phyloP scores from a whole-genome alignment of 2,329 filamentous ascomycete genomes.

The Bipolaris sorokiniana region DNA sequence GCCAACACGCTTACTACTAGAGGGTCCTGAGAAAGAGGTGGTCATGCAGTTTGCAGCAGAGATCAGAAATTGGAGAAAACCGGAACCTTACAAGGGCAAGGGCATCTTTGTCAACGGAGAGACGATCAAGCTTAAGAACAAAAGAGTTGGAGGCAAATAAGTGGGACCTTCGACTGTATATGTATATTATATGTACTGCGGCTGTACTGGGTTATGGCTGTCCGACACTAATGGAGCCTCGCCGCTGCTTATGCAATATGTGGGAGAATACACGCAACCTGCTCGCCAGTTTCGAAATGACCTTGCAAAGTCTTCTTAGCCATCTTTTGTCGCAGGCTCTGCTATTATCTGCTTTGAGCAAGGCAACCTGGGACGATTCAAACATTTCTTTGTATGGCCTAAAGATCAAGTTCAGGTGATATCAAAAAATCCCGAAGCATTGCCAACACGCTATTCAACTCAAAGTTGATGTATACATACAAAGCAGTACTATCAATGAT shows the following conservation, averaged over 20 bases:
- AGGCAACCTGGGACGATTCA: too few species aligned
- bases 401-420: too few species aligned
- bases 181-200: conserved; percentile 27
- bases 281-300: neutral
- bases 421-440: too few species aligned
- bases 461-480: too few species aligned
- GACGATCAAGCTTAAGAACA: conserved; percentile 97
- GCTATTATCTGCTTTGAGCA: too few species aligned
- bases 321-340: too few species aligned
- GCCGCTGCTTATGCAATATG: neutral
- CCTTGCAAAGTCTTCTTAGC: too few species aligned
- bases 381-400: too few species aligned
- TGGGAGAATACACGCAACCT: neutral
- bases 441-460: too few species aligned
- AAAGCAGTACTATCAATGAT: neutral
- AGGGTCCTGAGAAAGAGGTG: conserved; percentile 83
- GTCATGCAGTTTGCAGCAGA: conserved; percentile 90
- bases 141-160: conserved; percentile 63
- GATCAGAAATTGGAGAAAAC: conserved; percentile 85
- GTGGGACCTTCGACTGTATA: conserved; percentile 4
- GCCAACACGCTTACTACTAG: conserved; percentile 87
- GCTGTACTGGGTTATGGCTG: neutral
- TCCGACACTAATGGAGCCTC: neutral
- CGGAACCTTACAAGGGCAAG: conserved; percentile 99
- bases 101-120: conserved; percentile 98